Base-by-base conservation (phyloP, 176 grass and related monocot species). In the Avena insularis region DNA sequence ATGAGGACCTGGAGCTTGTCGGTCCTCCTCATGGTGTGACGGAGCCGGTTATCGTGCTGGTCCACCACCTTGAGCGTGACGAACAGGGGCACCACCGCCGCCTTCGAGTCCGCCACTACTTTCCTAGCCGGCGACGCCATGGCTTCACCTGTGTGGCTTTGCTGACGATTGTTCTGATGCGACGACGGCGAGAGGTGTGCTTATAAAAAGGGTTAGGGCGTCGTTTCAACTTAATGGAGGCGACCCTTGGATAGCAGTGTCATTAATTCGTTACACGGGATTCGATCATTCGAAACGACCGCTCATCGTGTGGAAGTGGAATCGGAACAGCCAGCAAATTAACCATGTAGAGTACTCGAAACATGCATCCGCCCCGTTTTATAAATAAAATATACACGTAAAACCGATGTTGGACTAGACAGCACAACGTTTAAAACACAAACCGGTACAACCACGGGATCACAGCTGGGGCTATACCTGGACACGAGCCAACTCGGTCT, bases 1-100 rank as follows among this genome's bases (percentile, higher is more conserved):
- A 75, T 27, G 71, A 75, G 46, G 46, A 25, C 71, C 46, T 75
- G 71, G 46, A 75, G 71, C 71, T 51, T 75, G 46, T 50, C 71
- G 1, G n/a, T 75, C 21, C 2, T 75, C 71, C 46, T 75, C 2
- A 75, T 75, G 71, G 71, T 16, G 46, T 75, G 71, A 0, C 21
- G n/a, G 6, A 50, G 1, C 12, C 21, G 12, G 46, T 9, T 50
- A 0, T 75, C 6, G 2, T 25, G 3, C 71, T 75, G 71, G 71
- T 50, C 71, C 12, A 75, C 71, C n/a, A 75, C 71, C 71, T 75
- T 75, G 46, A 75, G 71, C 46, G 46, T 75, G n/a, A 75, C 6
- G 5, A 75, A 75, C 45, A 75, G 45, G 46, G 71, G 45, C n/a
- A 12, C n/a, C 71, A 25, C 71, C 11, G 21, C 46, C 71, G 46